Percentiles rank a stretch among this genome's conserved stretches.
These are phyloP conservation scores for Hypoxylon sp. DNA, from an alignment of 2,329 filamentous ascomycete genomes.

Conservation along the genomic window DNA sequence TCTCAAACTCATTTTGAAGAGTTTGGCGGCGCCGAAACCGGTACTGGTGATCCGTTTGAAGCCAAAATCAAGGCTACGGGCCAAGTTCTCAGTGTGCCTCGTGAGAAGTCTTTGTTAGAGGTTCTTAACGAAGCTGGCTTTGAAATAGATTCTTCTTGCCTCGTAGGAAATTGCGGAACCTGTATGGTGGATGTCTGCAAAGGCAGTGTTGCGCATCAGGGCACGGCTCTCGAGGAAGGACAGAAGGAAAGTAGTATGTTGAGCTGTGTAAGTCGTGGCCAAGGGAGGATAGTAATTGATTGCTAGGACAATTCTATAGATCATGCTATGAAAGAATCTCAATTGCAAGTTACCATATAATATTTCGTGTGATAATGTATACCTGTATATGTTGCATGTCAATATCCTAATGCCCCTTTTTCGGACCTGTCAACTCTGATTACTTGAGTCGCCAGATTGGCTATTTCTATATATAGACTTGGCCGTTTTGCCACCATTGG, in stretches of 20 bases:
- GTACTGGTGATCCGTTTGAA: slow-evolving; percentile 54
- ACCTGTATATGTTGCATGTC: not conserved
- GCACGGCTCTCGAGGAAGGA: slow-evolving; percentile 51
- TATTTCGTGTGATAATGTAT: not conserved
- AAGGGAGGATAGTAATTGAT: slow-evolving; percentile 50
- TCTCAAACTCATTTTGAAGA: slow-evolving; percentile 52
- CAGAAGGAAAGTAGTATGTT: slow-evolving; percentile 51
- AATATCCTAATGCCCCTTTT: not conserved
- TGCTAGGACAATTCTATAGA: slow-evolving; percentile 19
- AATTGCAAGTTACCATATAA: not conserved
- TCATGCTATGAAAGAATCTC: not conserved
- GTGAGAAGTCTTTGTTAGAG: slow-evolving; percentile 53
- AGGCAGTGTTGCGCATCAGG: slow-evolving; percentile 51
- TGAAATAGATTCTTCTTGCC: slow-evolving; percentile 54
- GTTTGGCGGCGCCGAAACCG: slow-evolving; percentile 49
- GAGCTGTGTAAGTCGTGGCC: slow-evolving; percentile 54
- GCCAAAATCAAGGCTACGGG: slow-evolving; percentile 49
- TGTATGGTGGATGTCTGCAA: slow-evolving; percentile 53
- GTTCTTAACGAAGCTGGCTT: slow-evolving; percentile 55
- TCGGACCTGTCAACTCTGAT: not conserved
- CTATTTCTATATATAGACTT: not conserved
- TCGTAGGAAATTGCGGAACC: slow-evolving; percentile 53
- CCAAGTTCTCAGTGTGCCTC: slow-evolving; percentile 49
- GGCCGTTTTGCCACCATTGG: not conserved
- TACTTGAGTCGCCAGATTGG: not conserved